These are phyloP conservation scores for Cajanus cajan DNA, from an alignment of 306 rosid species.

Conservation along the genomic window DNA sequence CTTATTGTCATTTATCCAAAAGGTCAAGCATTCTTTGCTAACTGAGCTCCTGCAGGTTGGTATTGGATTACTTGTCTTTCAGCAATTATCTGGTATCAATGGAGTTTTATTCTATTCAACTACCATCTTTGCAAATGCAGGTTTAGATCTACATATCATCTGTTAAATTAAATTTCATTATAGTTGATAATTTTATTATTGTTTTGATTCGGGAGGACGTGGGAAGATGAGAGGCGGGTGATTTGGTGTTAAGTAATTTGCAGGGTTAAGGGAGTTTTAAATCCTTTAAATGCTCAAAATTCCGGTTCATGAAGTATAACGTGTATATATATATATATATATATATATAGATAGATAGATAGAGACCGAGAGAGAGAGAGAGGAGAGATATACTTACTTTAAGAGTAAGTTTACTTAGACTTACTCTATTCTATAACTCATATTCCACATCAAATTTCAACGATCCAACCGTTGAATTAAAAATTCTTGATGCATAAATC, in stretches of 20 bases:
- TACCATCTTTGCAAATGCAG: conserved; percentile 75
- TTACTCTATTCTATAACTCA: no score
- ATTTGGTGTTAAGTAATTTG: neutral
- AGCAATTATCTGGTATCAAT: conserved; percentile 82
- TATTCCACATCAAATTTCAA: no score
- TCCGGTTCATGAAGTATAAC: neutral
- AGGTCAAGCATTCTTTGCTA: conserved; percentile 21
- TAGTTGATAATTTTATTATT: neutral
- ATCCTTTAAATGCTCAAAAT: neutral
- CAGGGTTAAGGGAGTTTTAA: conserved; percentile 2
- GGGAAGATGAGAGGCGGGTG: neutral
- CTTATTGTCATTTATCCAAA: conserved; percentile 20
- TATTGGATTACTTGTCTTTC: conserved; percentile 72
- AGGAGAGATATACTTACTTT: no score
- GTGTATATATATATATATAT: neutral
- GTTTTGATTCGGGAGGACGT: neutral
- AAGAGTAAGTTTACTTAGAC: no score
- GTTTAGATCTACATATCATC: conserved; percentile 38
- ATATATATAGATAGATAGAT: no score
- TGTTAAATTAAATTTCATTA: neutral
- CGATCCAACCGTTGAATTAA: no score
- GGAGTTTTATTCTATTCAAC: conserved; percentile 84
- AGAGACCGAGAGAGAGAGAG: no score
- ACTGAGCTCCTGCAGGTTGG: conserved; percentile 57
- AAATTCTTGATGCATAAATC: no score